phyloP scores from a whole-genome alignment of 192 early-diverging fungal genomes.

The Backusella morwellensis region DNA sequence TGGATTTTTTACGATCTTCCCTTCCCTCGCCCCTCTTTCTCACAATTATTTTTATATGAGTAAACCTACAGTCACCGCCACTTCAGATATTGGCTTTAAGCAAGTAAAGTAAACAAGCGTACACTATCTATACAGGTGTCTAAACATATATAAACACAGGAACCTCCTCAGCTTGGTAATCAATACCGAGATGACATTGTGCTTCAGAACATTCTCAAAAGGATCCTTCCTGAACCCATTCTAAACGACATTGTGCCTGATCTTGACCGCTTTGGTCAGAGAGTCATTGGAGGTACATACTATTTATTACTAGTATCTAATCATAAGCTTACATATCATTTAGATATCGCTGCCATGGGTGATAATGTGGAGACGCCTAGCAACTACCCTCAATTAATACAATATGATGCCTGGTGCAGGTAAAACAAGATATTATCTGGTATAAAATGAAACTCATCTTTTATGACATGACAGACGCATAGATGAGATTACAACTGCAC shows the following conservation, averaged over 20 bases:
- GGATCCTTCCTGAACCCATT: constrained; percentile 42
- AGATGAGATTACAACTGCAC: constrained; percentile 55
- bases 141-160: constrained; percentile 8
- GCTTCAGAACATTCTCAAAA: constrained; percentile 45
- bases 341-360: constrained; percentile 44
- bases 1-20: no score
- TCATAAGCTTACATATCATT: no score
- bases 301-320: background rate
- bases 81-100: constrained; percentile 28
- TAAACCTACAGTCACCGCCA: constrained; percentile 15
- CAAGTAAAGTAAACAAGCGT: constrained; percentile 13
- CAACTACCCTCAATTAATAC: constrained; percentile 58
- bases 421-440: background rate
- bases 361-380: constrained; percentile 50
- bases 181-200: constrained; percentile 43
- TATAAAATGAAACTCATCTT: no score
- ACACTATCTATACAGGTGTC: background rate
- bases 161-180: constrained; percentile 23
- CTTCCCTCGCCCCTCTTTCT: no score
- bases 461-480: constrained; percentile 37
- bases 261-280: constrained; percentile 33
- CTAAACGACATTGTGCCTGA: constrained; percentile 46
- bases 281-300: constrained; percentile 23
- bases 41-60: background rate
- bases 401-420: constrained; percentile 67